Evolutionary conservation across 2,329 filamentous ascomycete species (phyloP), one percentile per base, ranked within the genome.

Genomic region (Dactylellina parvicollis): DNA sequence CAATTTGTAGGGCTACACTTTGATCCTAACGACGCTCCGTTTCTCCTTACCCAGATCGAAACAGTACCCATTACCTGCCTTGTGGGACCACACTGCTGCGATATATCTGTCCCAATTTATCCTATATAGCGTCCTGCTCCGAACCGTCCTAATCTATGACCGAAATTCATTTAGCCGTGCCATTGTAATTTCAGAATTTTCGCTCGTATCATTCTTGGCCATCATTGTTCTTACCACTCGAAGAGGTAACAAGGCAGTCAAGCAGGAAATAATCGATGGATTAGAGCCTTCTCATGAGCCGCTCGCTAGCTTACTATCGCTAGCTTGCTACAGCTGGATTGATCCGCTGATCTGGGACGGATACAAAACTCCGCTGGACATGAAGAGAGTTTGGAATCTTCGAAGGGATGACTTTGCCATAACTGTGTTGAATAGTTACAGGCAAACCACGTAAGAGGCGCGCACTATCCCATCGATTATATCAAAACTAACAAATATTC

Each of bases 71-170:
- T 80, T 95, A 12, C 89, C 90, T 7, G 85, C 86, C 69, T 83
- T 98, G 7, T 99, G 95, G 95, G 93, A 94, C 79, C 95, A 99
- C 81, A 98, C 95, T 0, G 90, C 92, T 18, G 82, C 86, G 75
- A 87, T 99, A 60, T 99, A 99, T 81, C 86, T 86, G 61, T 83
- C 88, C 60, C 89, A 93, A 80, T 99, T 94, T 92, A 78, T 95
- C 3, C 89, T 93, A 78, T 85, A 85, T 7, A 75, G 94, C 22
- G 83, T 92, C 76, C 81, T 94, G 4, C 95, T 98, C 83, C 92
- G 95, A 67, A 96, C 94, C 1, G 89, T 87, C 57, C 82, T 98
- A 69, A 88, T 98, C 74, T 89, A 95, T 80, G 89, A 92, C 0
- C 84, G 83, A 54, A 91, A 90, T 5, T 81, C 80, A 59, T 80